Base-by-base conservation (phyloP, 352 stramenopile species). In the Phytophthora sp. region DNA sequence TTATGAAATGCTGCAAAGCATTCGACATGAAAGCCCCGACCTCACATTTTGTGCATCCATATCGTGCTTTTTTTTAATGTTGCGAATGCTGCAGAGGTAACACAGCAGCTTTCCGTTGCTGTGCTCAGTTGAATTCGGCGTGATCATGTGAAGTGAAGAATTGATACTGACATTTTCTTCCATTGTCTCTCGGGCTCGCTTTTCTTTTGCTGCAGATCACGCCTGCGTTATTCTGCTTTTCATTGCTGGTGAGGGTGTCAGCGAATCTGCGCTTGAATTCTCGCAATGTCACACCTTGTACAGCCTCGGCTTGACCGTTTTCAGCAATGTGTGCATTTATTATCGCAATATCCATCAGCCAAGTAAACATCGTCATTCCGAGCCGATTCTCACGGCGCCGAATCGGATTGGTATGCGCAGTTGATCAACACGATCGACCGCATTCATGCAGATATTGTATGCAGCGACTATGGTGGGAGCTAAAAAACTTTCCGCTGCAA, bases 361-460 rank as follows among this genome's bases (percentile, higher is more conserved):
- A 66, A 0, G 39, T 66, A 24, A 71, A 61, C 1, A 63, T 41
- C 4, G 46, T 53, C 54, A 69, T 63, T 1, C 23, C 35, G 4
- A 69, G 44, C 7, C 52, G 16, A 8, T 69, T 63, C 20, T 63
- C 53, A 16, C 53, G 45, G 0, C 46, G 46, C 11, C 52, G 24
- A 8, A 46, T 69, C 16, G 52, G 52, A 33, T 69, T 63, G 1
- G 49, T 60, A 2, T 41, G n/a, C 50, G 59, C 4, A 60, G 38
- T n/a, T 69, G 52, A 20, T 69, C 61, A 0, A 69, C 61, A 2
- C 60, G 26, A 26, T 63, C 45, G 21, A 63, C 60, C n/a, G 41
- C 59, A 9, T 61, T 62, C 42, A 57, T 68, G 21, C 24, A 57
- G 1, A 29, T 15, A 21, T 66, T 57, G 33, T 67, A 61, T 2